Percentiles rank a stretch among this genome's conserved stretches.
These are phyloP conservation scores for Phytophthora tubulina DNA, from an alignment of 352 stramenopile species.

Conservation along the genomic window DNA sequence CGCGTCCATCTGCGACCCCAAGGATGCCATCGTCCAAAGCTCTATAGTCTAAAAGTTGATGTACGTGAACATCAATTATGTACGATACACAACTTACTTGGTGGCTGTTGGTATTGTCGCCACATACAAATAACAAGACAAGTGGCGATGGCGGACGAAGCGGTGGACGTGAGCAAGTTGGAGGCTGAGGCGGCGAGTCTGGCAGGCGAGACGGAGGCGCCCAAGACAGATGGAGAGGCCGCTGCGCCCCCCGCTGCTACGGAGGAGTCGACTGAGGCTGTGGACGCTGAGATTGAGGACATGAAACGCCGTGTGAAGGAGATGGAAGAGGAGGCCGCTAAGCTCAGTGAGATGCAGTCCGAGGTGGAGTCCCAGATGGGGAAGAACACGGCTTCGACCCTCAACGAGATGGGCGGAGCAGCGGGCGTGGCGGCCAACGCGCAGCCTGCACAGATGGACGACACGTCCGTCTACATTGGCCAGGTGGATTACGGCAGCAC, in stretches of 20 bases:
- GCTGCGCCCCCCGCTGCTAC: not conserved
- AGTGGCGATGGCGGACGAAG: conserved; percentile 47
- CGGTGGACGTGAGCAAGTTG: conserved; percentile 62
- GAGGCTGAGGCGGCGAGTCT: conserved; percentile 60
- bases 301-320: conserved; percentile 86
- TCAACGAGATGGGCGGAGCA: conserved; percentile 52
- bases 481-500: conserved; percentile 98
- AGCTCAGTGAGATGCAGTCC: conserved; percentile 88
- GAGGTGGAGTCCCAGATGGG: conserved; percentile 84
- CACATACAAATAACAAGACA: conserved; percentile 42
- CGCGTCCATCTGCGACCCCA: conserved; percentile 31
- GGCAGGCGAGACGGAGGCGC: conserved; percentile 31
- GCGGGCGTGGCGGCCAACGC: conserved; percentile 23
- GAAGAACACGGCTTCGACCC: conserved; percentile 59
- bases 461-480: conserved; percentile 94
- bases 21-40: conserved; percentile 6
- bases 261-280: conserved; percentile 46
- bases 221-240: conserved; percentile 12
- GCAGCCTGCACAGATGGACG: conserved; percentile 61
- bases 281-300: conserved; percentile 84
- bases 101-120: not conserved
- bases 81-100: not conserved
- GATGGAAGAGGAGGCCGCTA: conserved; percentile 87
- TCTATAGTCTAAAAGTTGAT: not conserved
- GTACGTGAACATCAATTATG: not conserved